Evolutionary conservation across 352 stramenopile genomes (phyloP).

Genomic region (Phytophthora syringae): DNA sequence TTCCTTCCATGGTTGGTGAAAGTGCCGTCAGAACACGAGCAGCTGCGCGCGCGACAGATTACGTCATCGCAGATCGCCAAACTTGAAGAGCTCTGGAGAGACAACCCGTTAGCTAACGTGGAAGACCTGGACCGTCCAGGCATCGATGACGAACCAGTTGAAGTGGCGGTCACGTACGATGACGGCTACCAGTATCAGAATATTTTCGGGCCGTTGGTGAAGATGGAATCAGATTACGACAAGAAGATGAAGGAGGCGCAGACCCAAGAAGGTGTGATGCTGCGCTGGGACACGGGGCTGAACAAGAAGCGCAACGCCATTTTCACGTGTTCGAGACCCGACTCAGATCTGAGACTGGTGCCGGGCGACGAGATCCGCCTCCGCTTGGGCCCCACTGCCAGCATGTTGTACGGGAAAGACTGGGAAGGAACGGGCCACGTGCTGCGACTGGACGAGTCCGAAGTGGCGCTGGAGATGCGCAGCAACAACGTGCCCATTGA

Average conservation of each 20-base stretch:
- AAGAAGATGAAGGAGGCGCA: slow-evolving; percentile 99
- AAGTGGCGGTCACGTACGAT: slow-evolving; percentile 94
- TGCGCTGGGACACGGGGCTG: slow-evolving; percentile 96
- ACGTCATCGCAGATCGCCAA: slow-evolving; percentile 92
- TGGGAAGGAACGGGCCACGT: slow-evolving; percentile 97
- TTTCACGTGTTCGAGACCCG: slow-evolving; percentile 93
- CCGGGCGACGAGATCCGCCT: slow-evolving; percentile 97
- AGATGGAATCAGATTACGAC: slow-evolving; percentile 99
- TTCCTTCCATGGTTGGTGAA: slow-evolving; percentile 98
- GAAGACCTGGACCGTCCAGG: slow-evolving; percentile 96
- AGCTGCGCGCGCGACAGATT: slow-evolving; percentile 94
- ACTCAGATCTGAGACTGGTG: slow-evolving; percentile 92
- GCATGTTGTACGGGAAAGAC: slow-evolving; percentile 83
- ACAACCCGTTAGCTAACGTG: slow-evolving; percentile 95
- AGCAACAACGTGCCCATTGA: slow-evolving; percentile 87
- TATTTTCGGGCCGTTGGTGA: slow-evolving; percentile 98
- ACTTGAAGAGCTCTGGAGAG: slow-evolving; percentile 95
- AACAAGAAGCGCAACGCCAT: slow-evolving; percentile 97
- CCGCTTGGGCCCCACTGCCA: slow-evolving; percentile 84
- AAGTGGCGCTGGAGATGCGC: slow-evolving; percentile 89
- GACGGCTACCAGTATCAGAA: slow-evolving; percentile 99
- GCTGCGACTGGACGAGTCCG: slow-evolving; percentile 80
- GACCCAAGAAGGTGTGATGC: slow-evolving; percentile 93
- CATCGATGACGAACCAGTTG: slow-evolving; percentile 88
- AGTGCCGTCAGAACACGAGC: slow-evolving; percentile 90